Conservation (phyloP, 345 rosid species). For the Boechera stricta region DNA sequence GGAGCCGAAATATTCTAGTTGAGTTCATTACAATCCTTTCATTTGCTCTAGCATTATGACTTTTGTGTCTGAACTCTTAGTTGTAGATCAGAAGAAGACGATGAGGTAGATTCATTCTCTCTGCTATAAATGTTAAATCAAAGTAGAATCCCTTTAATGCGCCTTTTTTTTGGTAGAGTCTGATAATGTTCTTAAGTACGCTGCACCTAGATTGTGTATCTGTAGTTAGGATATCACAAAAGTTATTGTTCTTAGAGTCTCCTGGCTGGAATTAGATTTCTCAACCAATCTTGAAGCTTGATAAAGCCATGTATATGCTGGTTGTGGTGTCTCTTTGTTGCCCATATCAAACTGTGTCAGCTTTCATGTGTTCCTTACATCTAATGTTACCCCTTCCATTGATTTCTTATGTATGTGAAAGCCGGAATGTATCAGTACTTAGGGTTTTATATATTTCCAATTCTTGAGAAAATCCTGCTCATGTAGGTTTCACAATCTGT, state of each 20-base stretch:
- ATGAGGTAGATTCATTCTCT: neutral
- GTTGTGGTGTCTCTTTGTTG: neutral
- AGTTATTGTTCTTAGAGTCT: conserved; percentile 4
- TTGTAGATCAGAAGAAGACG: too few species aligned
- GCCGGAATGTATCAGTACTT: neutral
- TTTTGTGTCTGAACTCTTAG: neutral
- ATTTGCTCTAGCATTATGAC: conserved; percentile 16
- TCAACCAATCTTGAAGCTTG: conserved; percentile 3
- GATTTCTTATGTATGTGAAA: neutral
- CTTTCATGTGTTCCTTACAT: conserved; percentile 1
- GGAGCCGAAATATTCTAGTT: too few species aligned
- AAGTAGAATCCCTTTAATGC: neutral
- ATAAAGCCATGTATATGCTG: neutral
- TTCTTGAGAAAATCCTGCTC: conserved; percentile 2
- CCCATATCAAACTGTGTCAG: conserved; percentile 13
- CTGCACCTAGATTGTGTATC: conserved; percentile 1
- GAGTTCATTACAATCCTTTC: neutral
- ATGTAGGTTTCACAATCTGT: conserved; percentile 1
- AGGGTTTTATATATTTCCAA: neutral
- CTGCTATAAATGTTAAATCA: neutral
- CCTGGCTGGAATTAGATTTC: neutral
- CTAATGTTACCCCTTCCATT: neutral
- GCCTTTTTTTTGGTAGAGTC: neutral
- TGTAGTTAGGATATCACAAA: neutral
- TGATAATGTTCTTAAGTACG: neutral